Evolutionary conservation across 768 basidiomycete genomes (phyloP), one percentile per base, ranked within the genome.

Genomic region (Tulasnella sp.): DNA sequence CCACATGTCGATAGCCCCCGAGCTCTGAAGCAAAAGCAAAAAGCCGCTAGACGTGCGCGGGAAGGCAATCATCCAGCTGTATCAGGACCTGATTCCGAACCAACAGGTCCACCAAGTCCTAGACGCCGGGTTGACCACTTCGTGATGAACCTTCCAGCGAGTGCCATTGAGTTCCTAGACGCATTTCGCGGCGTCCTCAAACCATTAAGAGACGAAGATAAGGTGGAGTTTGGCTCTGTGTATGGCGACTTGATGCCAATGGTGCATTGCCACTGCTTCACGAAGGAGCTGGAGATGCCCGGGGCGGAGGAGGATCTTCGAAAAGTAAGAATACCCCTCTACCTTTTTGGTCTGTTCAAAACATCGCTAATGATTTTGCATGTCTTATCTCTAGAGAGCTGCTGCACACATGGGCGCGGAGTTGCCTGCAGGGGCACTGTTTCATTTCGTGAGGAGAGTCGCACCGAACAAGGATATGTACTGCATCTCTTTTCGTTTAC

Each of bases 401-500:
- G 42, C 62, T 17, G 21, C 5, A 4, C 59, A n/a, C 41, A 41
- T 52, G 50, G 83, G 82, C 29, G 68, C 75, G 64, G 54, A 71
- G 38, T 65, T 94, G 53, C 71, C 73, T 12, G 72, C 74, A 10
- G 64, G 80, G 22, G 73, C 76, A 41, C 69, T 70, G 12, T 68
- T 90, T 7, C 84, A 91, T 66, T 77, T 83, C 63, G 93, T 99
- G 50, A 83, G 96, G 57, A 85, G 86, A 9, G 96, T 98, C 9
- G 92, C 96, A 1, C 94, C 94, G 5, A 87, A 82, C 71, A 98
- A 99, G 72, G 85, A 92, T 66, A 97, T 98, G 94, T 98, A 93
- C 70, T 93, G 94, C 70, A 80, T 99, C 56, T 86, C 86, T 70
- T 98, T 99, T 76, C 70, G 80, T 63, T 74, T 89, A 8, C 83